Conservation (phyloP, 2,329 filamentous ascomycete species). For the Colletotrichum sp. region DNA sequence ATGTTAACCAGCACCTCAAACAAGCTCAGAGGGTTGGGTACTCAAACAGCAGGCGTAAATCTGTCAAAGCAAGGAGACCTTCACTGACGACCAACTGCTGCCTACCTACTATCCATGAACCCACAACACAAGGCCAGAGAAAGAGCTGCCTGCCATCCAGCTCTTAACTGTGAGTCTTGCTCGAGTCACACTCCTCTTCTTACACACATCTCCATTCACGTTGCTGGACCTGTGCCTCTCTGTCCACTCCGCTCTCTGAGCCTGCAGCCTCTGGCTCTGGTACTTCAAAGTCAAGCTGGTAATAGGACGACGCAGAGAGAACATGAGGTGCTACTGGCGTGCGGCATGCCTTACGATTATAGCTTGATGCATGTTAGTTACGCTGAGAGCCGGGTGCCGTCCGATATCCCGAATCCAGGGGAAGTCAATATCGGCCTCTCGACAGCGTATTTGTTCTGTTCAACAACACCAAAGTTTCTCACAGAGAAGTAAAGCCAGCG, state of each 20-base stretch:
- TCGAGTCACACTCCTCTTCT: neutral
- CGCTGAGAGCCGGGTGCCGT: neutral
- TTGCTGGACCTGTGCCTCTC: neutral
- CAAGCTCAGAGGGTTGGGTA: accelerated
- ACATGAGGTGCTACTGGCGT: neutral
- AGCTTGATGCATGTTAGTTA: neutral
- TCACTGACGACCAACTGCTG: accelerated
- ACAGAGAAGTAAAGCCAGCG: neutral
- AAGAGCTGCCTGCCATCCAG: too few relatives aligned
- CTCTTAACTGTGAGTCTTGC: accelerated
- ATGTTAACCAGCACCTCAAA: neutral
- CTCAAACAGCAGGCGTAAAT: too few relatives aligned
- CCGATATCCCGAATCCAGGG: neutral
- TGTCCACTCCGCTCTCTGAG: neutral
- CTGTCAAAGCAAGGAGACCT: neutral
- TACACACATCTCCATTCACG: neutral
- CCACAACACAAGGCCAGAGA: accelerated
- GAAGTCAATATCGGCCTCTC: neutral
- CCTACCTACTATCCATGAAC: neutral
- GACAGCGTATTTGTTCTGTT: too few relatives aligned
- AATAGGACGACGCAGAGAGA: neutral
- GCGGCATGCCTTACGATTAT: neutral
- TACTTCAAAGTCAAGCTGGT: neutral
- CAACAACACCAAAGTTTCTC: neutral
- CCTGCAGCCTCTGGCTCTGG: neutral